Evolutionary conservation across 306 rosid species (phyloP), one percentile per base, ranked within the genome.

Genomic region (Prosopis cineraria): DNA sequence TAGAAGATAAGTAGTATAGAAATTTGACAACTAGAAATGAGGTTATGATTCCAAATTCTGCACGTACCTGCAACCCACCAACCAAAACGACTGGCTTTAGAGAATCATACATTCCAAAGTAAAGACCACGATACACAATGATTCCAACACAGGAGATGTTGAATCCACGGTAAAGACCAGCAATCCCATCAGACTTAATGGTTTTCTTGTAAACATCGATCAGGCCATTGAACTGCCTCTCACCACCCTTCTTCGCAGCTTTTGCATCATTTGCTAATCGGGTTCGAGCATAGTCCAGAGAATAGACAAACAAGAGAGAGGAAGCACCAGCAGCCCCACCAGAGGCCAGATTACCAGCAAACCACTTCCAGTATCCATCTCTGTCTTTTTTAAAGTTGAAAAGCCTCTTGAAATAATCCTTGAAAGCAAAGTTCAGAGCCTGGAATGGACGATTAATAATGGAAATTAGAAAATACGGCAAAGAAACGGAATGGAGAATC

Each of bases 151-250:
- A 87, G 0, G 96, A 89, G 81, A 88, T 75, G 83, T 80, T 93
- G 88, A 93, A 93, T 76, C 98, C 98, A 40, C 96, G 94, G 68
- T 93, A 93, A 36, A 91, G 91, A 78, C 96, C 98, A 76, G 94
- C 85, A 79, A 91, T 5, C 19, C 98, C 98, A 87, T 93, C 98
- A 80, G 98, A 85, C 65, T 88, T 43, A 1, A 91, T 73, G 74
- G 96, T 93, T 76, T 93, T 91, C 88, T 4, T 82, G 87, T 93
- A 91, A 39, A 93, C 98, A 82, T 93, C 94, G 29, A 91, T 6
- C 83, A 91, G 13, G 43, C 98, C 96, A 75, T 89, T 88, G 78
- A 93, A 93, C 84, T 93, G 98, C 80, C 95, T 91, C 86, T 78
- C 98, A 17, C 98, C 98, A 66, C 98, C 97, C 82, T 80, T 91